A percentile compares a stretch with the other conserved stretches of the same genome.
Evolutionary conservation across 2,329 filamentous ascomycete species (phyloP).

Genomic region (Balansia obtecta): DNA sequence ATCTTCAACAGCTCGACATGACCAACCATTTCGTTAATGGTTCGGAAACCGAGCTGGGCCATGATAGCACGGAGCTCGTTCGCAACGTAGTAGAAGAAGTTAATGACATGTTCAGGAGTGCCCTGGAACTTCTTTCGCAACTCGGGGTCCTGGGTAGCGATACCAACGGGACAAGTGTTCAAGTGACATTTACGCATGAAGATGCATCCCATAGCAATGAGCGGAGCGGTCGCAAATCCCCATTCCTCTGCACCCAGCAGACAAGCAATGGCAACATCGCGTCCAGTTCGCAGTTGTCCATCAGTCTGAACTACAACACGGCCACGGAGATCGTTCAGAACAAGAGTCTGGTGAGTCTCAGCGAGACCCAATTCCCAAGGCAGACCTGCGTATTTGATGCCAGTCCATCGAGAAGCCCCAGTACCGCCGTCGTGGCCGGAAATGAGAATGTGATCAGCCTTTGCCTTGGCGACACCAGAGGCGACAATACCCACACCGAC

Average conservation of each 20-base stretch:
- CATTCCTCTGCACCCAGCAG: slow-evolving; percentile 95
- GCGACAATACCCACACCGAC: slow-evolving; percentile 96
- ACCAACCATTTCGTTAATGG: slow-evolving; percentile 96
- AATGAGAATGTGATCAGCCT: slow-evolving; percentile 92
- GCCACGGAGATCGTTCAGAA: slow-evolving; percentile 88
- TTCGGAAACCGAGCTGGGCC: slow-evolving; percentile 89
- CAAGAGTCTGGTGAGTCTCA: slow-evolving; percentile 91
- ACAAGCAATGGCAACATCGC: slow-evolving; percentile 90
- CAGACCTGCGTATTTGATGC: slow-evolving; percentile 95
- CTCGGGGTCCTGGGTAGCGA: slow-evolving; percentile 91
- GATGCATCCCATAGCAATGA: slow-evolving; percentile 95
- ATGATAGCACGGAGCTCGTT: slow-evolving; percentile 96
- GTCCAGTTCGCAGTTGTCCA: slow-evolving; percentile 82
- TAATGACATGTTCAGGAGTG: slow-evolving; percentile 91
- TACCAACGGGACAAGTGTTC: slow-evolving; percentile 83
- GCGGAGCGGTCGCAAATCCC: slow-evolving; percentile 86
- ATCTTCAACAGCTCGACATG: slow-evolving; percentile 78
- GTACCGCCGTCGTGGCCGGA: slow-evolving; percentile 96
- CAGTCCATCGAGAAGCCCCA: slow-evolving; percentile 92
- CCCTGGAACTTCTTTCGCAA: slow-evolving; percentile 88
- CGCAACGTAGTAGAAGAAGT: slow-evolving; percentile 96
- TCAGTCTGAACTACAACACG: slow-evolving; percentile 95
- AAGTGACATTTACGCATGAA: slow-evolving; percentile 74
- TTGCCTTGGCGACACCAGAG: slow-evolving; percentile 93
- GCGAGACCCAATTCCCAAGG: slow-evolving; percentile 95